Evolutionary conservation across 192 early-diverging fungal genomes (phyloP).

Genomic region (Chytriomyces sp.): DNA sequence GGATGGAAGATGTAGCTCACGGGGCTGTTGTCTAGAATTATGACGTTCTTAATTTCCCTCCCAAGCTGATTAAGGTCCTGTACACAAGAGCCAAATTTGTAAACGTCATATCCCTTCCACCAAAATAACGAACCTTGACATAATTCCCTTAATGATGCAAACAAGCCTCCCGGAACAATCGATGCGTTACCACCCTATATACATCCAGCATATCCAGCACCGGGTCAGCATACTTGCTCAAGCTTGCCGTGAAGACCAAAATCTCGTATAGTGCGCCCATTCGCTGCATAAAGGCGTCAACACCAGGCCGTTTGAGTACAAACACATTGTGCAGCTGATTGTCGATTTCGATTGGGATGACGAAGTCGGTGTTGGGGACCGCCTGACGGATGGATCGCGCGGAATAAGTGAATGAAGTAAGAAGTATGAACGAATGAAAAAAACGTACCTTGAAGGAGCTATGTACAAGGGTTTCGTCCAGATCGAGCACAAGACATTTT

Average conservation of each 20-base stretch:
- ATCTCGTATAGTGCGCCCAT: constrained; percentile 85
- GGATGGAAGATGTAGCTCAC: constrained; percentile 19
- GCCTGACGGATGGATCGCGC: constrained; percentile 30
- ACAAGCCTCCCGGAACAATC: constrained; percentile 89
- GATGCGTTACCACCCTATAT: constrained; percentile 76
- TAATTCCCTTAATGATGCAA: constrained; percentile 85
- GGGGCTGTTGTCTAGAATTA: constrained; percentile 25
- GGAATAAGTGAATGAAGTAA: neutral
- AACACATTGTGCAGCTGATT: constrained; percentile 84
- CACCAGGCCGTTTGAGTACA: constrained; percentile 87
- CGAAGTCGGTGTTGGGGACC: constrained; percentile 75
- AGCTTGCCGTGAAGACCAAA: constrained; percentile 86
- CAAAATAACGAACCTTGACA: constrained; percentile 63
- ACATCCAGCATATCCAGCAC: constrained; percentile 85
- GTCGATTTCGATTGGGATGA: constrained; percentile 87
- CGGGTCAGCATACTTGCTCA: constrained; percentile 90
- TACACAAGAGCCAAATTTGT: neutral
- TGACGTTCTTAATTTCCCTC: constrained; percentile 5
- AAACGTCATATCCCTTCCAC: neutral
- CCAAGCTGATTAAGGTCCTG: constrained; percentile 26
- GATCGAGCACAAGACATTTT: constrained; percentile 86
- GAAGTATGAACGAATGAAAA: neutral
- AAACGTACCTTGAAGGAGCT: constrained; percentile 76
- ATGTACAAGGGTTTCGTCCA: constrained; percentile 91
- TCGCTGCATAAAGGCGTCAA: constrained; percentile 79